Conservation (phyloP, 345 rosid species). For the Camelina laxa region DNA sequence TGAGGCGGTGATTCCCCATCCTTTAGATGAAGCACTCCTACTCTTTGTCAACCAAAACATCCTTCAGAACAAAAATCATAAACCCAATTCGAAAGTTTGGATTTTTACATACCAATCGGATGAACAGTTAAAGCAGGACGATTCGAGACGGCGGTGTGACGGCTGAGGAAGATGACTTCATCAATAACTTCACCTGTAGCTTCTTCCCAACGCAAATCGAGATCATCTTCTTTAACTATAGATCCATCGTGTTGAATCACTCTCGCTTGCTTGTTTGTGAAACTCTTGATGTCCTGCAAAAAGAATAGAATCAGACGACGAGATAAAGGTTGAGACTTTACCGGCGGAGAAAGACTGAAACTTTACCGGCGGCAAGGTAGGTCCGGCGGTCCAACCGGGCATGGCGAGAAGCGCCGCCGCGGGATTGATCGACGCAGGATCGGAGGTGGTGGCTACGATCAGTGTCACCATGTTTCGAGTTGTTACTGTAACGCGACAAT, state of each 20-base stretch:
- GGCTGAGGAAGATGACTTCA: conserved; percentile 88
- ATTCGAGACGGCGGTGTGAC: conserved; percentile 88
- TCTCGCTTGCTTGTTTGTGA: conserved; percentile 59
- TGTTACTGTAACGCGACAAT: conserved; percentile 29
- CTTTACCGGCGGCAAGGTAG: conserved; percentile 53
- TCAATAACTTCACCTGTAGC: conserved; percentile 79
- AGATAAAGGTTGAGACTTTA: background rate
- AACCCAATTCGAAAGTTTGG: conserved; percentile 16
- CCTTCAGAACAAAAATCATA: conserved; percentile 7
- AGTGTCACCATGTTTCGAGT: conserved; percentile 64
- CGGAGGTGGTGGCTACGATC: conserved; percentile 74
- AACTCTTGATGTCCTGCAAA: conserved; percentile 64
- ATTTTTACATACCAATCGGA: conserved; percentile 64
- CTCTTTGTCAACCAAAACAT: background rate
- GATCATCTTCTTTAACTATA: conserved; percentile 76
- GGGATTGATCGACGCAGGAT: conserved; percentile 93
- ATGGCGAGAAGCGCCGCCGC: conserved; percentile 71
- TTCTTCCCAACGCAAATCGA: conserved; percentile 85
- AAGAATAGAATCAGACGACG: conserved; percentile 2
- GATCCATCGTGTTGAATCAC: conserved; percentile 65
- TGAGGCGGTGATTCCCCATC: conserved; percentile 83
- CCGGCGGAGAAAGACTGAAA: background rate
- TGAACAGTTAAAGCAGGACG: conserved; percentile 93
- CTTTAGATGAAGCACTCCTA: conserved; percentile 85
- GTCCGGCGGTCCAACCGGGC: conserved; percentile 69